A percentile compares a stretch with the other conserved stretches of the same genome.
phyloP scores from a whole-genome alignment of 2,329 filamentous ascomycete genomes.

The Aspergillus latus region DNA sequence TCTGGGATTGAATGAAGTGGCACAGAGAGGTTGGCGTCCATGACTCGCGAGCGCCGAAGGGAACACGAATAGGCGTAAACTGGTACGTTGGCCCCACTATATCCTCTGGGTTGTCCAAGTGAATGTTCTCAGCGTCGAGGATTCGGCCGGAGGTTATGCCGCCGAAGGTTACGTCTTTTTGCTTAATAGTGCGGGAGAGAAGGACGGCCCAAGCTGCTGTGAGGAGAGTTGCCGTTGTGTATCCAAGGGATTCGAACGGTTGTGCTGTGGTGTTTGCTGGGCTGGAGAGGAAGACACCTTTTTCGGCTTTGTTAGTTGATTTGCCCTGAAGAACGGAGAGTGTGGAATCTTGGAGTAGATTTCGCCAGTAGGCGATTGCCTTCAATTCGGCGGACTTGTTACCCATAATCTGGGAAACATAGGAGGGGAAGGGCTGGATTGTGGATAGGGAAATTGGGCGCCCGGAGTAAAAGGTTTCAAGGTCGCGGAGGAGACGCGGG shows the following conservation, averaged over 20 bases:
- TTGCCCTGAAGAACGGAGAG: constrained; percentile 38
- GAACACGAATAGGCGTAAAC: constrained; percentile 57
- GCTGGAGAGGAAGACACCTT: constrained; percentile 13
- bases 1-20: constrained; percentile 53
- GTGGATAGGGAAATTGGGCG: constrained; percentile 28
- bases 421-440: constrained; percentile 41
- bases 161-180: constrained; percentile 60
- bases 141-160: constrained; percentile 64
- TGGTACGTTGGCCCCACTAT: constrained; percentile 61
- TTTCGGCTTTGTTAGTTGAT: constrained; percentile 23
- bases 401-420: constrained; percentile 34
- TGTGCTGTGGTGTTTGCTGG: constrained; percentile 26
- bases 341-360: constrained; percentile 54
- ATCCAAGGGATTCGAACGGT: constrained; percentile 45
- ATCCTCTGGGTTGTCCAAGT: constrained; percentile 49
- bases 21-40: constrained; percentile 54
- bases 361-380: constrained; percentile 53
- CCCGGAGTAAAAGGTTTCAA: constrained; percentile 52
- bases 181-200: constrained; percentile 52
- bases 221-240: constrained; percentile 61
- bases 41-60: constrained; percentile 42
- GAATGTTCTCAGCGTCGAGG: constrained; percentile 39
- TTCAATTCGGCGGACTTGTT: constrained; percentile 36
- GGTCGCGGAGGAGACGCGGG: constrained; percentile 57
- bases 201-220: constrained; percentile 64